Percentiles rank a stretch among this genome's conserved stretches.
Evolutionary conservation across 2,329 filamentous ascomycete genomes (phyloP).

Genomic region (Epichloe festucae): DNA sequence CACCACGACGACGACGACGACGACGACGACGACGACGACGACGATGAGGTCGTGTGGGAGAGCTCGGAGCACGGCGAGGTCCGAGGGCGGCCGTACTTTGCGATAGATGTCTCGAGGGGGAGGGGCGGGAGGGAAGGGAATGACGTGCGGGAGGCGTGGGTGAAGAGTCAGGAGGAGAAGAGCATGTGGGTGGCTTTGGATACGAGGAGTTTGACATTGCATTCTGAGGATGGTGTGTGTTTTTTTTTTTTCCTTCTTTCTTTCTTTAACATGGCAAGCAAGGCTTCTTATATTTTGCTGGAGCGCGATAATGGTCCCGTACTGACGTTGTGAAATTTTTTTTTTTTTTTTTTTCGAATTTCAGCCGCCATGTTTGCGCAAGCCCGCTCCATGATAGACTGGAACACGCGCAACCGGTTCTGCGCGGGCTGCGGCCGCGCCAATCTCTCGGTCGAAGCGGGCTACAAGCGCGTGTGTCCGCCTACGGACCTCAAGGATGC

Average conservation of each 20-base stretch:
- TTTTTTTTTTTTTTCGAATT: too few species aligned
- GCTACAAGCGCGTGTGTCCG: constrained; percentile 70
- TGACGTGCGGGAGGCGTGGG: constrained; percentile 43
- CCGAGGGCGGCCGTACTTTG: constrained; percentile 73
- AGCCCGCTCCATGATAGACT: constrained; percentile 77
- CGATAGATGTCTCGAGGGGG: constrained; percentile 71
- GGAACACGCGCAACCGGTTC: constrained; percentile 87
- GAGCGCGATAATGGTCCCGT: too few species aligned
- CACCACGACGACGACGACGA: constrained; percentile 20
- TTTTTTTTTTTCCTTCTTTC: not conserved
- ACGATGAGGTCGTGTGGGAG: not conserved
- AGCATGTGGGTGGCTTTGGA: constrained; percentile 56
- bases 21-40: constrained; percentile 20
- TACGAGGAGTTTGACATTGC: constrained; percentile 47
- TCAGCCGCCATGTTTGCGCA: constrained; percentile 86
- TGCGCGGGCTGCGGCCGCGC: constrained; percentile 79
- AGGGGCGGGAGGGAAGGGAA: constrained; percentile 40
- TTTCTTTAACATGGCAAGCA: too few species aligned
- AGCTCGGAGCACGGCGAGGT: constrained; percentile 48
- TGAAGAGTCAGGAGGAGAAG: constrained; percentile 30
- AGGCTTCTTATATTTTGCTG: too few species aligned
- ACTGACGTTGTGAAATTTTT: too few species aligned
- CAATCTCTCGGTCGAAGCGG: constrained; percentile 66
- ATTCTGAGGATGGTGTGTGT: constrained; percentile 44
- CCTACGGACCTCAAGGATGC: constrained; percentile 47